Base-by-base conservation (phyloP, 2,329 filamentous ascomycete species). In the Pestalotiopsis sp. region DNA sequence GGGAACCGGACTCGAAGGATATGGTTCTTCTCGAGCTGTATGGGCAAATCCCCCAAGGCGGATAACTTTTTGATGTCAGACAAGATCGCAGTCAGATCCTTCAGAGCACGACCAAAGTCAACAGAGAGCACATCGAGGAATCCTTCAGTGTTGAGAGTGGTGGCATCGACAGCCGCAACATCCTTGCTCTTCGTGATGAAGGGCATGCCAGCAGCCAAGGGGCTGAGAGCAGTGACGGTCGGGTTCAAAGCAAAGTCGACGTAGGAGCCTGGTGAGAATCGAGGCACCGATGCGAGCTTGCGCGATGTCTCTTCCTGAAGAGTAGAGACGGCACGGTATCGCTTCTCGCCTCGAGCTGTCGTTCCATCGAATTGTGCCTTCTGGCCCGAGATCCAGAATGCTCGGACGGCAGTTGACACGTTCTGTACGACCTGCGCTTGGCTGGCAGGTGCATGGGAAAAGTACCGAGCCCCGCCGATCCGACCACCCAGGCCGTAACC, bases 401-500 rank as follows among this genome's bases (percentile, higher is more conserved):
- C 95, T 67, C 96, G 90, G 76, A 98, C 91, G 4, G 94, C 96
- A 74, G 94, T 91, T 13, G 94, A 97, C n/a, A 98, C 95, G 80
- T 97, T 97, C 80, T 96, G 92, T 65, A 98, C 89, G 61, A 98
- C 94, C 79, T 98, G 93, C 1, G 95, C 94, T 52, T 94, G 94
- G 7, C 91, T 89, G 11, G 93, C 92, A 1, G 95, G 94, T 0
- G 90, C 89, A 81, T 98, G 95, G 1, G 94, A 97, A 82, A 98
- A 98, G 83, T 95, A 95, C 73, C 95, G 89, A 27, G 91, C 90
- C 59, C 92, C 93, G 73, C 92, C 90, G 69, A 89, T 79, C 61
- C 90, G 86, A 39, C 91, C 91, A 38, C 93, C 93, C 52, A 93
- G 83, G 72, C 86, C 86, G 78, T 99, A 99, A n/a, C 96, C 96